Conservation (phyloP, 2,329 filamentous ascomycete genomes). For the Kalmusia sp. region DNA sequence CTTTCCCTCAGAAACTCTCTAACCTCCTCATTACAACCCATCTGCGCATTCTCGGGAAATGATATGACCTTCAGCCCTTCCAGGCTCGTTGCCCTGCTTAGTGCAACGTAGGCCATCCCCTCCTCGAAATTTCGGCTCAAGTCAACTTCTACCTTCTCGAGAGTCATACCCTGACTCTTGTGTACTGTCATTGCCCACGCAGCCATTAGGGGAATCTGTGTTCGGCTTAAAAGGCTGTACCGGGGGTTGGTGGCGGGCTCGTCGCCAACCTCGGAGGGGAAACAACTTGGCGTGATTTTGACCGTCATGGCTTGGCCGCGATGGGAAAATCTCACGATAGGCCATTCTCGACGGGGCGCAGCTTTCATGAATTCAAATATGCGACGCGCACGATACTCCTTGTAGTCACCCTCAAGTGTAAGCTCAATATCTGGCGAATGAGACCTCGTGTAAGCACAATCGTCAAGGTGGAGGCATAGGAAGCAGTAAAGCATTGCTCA, state of each 20-base stretch:
- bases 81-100: conserved; percentile 62
- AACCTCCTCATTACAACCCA: conserved; percentile 40
- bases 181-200: conserved; percentile 71
- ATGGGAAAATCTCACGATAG: conserved; percentile 54
- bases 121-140: conserved; percentile 60
- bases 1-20: conserved; percentile 40
- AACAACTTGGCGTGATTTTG: conserved; percentile 61
- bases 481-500: neutral
- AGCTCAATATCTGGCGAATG: neutral
- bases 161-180: conserved; percentile 65
- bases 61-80: conserved; percentile 54
- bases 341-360: neutral
- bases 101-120: conserved; percentile 68
- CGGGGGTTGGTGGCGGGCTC: conserved; percentile 38
- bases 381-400: neutral
- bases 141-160: conserved; percentile 65
- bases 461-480: neutral
- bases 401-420: neutral
- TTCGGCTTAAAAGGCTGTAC: conserved; percentile 60
- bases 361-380: conserved; percentile 1
- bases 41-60: conserved; percentile 28
- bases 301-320: conserved; percentile 33
- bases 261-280: conserved; percentile 57
- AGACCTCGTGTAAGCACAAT: too few species aligned
- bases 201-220: conserved; percentile 66